phyloP scores from a whole-genome alignment of 2,329 filamentous ascomycete genomes.

The Fusarium neocosmosporiellum region DNA sequence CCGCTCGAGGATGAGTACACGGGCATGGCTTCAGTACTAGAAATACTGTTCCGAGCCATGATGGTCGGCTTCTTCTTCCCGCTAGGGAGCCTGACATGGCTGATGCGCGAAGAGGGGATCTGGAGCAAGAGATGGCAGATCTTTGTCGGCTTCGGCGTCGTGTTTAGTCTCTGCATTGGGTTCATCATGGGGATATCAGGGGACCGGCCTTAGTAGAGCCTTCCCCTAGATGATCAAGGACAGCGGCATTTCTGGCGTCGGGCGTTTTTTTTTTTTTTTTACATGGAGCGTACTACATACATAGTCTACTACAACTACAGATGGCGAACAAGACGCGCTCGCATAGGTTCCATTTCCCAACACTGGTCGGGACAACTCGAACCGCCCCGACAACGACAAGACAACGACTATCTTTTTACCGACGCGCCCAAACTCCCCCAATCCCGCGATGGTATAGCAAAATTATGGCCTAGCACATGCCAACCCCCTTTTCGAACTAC shows the following conservation, averaged over 20 bases:
- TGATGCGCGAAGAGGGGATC: constrained; percentile 86
- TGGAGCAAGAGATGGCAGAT: constrained; percentile 87
- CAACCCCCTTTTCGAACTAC: constrained; percentile 19
- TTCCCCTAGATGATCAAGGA: not conserved
- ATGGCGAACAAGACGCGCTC: constrained; percentile 21
- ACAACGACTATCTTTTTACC: constrained; percentile 27
- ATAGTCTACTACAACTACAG: constrained; percentile 24
- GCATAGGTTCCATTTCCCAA: constrained; percentile 38
- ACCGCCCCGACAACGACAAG: constrained; percentile 11
- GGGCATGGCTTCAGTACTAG: constrained; percentile 69
- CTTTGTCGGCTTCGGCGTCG: constrained; percentile 85
- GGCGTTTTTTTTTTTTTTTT: constrained; percentile 15
- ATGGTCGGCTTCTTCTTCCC: constrained; percentile 97
- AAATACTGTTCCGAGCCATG: constrained; percentile 89
- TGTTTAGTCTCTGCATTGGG: constrained; percentile 83
- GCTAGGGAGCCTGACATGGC: constrained; percentile 85
- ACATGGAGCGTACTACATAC: constrained; percentile 8
- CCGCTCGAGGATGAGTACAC: constrained; percentile 60
- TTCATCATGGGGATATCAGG: constrained; percentile 65
- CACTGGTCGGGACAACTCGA: constrained; percentile 13
- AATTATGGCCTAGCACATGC: constrained; percentile 28
- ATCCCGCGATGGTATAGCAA: constrained; percentile 36
- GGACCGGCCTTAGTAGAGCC: constrained; percentile 41
- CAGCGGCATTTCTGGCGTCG: not conserved
- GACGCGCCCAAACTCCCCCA: constrained; percentile 41